These are phyloP conservation scores for Exophiala viscosa DNA, from an alignment of 2,329 filamentous ascomycete genomes.

Conservation along the genomic window DNA sequence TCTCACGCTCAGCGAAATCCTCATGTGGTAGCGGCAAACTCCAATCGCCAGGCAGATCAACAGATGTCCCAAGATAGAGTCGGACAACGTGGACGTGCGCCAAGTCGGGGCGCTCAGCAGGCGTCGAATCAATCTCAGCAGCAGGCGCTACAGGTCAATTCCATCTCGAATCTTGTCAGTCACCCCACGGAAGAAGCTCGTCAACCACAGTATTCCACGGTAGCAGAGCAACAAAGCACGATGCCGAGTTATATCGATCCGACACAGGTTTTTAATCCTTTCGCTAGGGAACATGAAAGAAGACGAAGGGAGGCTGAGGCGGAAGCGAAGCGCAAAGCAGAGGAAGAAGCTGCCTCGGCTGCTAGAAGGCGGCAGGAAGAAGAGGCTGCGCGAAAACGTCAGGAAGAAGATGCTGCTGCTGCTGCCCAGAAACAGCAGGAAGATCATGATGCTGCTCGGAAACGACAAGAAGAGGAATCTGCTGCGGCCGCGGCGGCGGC, in stretches of 20 bases:
- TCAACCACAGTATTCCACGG: conserved; percentile 3
- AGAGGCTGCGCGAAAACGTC: conserved; percentile 3
- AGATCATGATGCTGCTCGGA: background rate
- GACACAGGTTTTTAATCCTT: conserved; percentile 53
- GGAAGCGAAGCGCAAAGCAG: conserved; percentile 24
- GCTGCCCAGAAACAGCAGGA: background rate
- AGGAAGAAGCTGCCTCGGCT: conserved; percentile 10
- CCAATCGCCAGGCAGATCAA: background rate
- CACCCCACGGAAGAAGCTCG: conserved; percentile 10
- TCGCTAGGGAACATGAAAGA: conserved; percentile 47
- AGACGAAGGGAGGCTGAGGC: conserved; percentile 37
- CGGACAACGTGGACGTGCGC: conserved; percentile 1
- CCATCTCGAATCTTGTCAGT: conserved; percentile 24
- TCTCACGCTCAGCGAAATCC: conserved; percentile 1
- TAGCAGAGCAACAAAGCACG: conserved; percentile 23
- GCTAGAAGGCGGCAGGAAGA: conserved; percentile 18
- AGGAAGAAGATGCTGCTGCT: conserved; percentile 1
- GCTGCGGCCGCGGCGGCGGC: background rate
- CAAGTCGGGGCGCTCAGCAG: background rate
- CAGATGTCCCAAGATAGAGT: conserved; percentile 1
- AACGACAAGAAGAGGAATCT: background rate
- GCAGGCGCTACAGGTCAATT: conserved; percentile 7
- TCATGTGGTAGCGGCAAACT: background rate
- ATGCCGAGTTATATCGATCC: conserved; percentile 50
- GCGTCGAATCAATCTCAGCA: background rate